phyloP scores from a whole-genome alignment of 169 alveolate genomes.

The Babesia sp. region DNA sequence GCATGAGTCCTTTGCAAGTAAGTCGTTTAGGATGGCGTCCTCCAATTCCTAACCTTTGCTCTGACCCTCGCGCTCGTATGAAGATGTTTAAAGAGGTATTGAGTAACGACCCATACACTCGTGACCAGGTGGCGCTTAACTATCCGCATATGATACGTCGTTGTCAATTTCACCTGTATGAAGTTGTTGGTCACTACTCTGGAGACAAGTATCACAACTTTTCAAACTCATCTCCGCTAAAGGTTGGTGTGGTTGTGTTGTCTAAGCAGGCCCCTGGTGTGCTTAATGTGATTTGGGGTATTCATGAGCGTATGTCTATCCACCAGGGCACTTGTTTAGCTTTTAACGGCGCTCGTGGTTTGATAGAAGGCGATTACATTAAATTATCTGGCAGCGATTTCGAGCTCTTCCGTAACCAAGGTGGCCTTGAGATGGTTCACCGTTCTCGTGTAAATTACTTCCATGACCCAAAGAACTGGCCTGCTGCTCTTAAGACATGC shows the following conservation, averaged over 20 bases:
- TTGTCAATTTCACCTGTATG: constrained; percentile 69
- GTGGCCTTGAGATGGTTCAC: constrained; percentile 94
- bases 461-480: constrained; percentile 67
- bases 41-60: constrained; percentile 69
- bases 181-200: constrained; percentile 66
- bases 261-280: constrained; percentile 97
- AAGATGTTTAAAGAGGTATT: constrained; percentile 44
- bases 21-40: constrained; percentile 62
- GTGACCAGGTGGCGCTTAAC: constrained; percentile 83
- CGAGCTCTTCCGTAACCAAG: constrained; percentile 90
- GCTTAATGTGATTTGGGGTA: constrained; percentile 94
- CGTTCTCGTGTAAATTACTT: constrained; percentile 77
- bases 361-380: constrained; percentile 86
- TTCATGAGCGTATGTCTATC: constrained; percentile 84
- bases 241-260: constrained; percentile 90
- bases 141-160: constrained; percentile 81
- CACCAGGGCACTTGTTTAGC: constrained; percentile 83
- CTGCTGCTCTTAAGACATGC: constrained; percentile 79
- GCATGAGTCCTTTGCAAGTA: constrained; percentile 61
- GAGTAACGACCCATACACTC: constrained; percentile 82
- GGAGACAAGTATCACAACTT: background rate
- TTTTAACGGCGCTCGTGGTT: constrained; percentile 88
- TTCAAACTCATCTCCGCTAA: constrained; percentile 9
- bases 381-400: constrained; percentile 86
- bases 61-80: constrained; percentile 57